Conservation (phyloP, 2,329 filamentous ascomycete species). For the Cordyceps fumosorosea region DNA sequence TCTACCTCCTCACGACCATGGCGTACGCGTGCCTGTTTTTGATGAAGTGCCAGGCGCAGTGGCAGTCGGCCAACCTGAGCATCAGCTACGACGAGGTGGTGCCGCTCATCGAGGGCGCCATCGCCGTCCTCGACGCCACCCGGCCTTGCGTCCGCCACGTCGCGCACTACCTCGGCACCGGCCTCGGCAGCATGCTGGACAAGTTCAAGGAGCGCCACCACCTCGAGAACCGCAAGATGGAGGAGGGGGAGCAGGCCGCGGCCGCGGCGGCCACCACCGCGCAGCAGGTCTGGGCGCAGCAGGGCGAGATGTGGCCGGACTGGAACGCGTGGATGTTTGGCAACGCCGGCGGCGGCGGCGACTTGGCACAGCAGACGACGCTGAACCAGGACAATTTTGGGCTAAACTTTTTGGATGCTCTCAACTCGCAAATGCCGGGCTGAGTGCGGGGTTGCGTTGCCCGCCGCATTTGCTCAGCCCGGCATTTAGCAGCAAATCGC, state of each 20-base stretch:
- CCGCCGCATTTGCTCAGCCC: background rate
- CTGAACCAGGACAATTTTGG: conserved; percentile 20
- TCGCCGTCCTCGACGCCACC: conserved; percentile 21
- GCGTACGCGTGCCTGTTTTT: conserved; percentile 27
- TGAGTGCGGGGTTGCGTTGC: background rate
- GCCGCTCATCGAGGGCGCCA: conserved; percentile 20
- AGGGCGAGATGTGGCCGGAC: conserved; percentile 13
- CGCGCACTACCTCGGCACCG: conserved; percentile 24
- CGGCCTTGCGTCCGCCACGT: conserved; percentile 23
- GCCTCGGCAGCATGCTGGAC: conserved; percentile 24
- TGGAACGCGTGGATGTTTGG: conserved; percentile 25
- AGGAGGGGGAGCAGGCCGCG: conserved; percentile 12
- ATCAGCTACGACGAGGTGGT: conserved; percentile 27
- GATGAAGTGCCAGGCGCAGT: conserved; percentile 26
- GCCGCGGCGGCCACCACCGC: background rate
- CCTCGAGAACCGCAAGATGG: background rate
- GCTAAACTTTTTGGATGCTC: conserved; percentile 20
- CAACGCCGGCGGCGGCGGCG: conserved; percentile 4
- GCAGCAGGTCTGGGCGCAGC: conserved; percentile 13
- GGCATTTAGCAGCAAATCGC: too few relatives aligned
- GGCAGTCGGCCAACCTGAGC: conserved; percentile 22
- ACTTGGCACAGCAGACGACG: conserved; percentile 16
- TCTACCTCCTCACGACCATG: conserved; percentile 28
- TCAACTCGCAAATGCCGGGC: conserved; percentile 24
- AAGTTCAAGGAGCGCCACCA: conserved; percentile 21